phyloP scores from a whole-genome alignment of 2,329 filamentous ascomycete species.

The Nakataea oryzae region DNA sequence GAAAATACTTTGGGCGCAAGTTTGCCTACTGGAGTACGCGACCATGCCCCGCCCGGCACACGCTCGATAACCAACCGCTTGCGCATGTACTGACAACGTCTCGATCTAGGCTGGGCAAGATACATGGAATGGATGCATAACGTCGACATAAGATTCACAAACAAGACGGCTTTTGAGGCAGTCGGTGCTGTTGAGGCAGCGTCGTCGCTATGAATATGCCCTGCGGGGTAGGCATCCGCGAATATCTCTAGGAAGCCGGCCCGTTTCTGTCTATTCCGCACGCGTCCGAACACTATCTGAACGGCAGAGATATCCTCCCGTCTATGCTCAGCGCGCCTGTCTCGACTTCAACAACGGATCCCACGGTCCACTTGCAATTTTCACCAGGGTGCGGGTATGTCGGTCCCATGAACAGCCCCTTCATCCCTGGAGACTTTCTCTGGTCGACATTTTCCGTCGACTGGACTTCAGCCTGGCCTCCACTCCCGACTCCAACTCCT shows the following conservation, averaged over 20 bases:
- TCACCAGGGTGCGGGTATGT: too few relatives aligned
- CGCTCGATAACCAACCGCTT: not conserved
- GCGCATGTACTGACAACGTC: constrained; percentile 4
- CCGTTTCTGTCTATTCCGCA: not conserved
- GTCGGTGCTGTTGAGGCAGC: constrained; percentile 53
- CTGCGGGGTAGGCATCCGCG: not conserved
- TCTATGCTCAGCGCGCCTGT: not conserved
- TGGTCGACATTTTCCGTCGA: too few relatives aligned
- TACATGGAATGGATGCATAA: constrained; percentile 92
- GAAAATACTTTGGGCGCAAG: constrained; percentile 89
- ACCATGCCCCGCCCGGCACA: not conserved
- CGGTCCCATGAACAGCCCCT: too few relatives aligned
- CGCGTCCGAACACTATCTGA: too few relatives aligned
- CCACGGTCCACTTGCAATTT: too few relatives aligned
- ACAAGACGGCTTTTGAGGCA: constrained; percentile 52
- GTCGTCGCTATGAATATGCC: constrained; percentile 33
- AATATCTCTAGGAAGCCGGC: not conserved
- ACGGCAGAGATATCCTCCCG: not conserved
- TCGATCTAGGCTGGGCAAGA: constrained; percentile 65
- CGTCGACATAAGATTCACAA: constrained; percentile 60
- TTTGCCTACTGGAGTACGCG: constrained; percentile 91
- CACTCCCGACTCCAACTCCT: too few relatives aligned
- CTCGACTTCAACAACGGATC: not conserved
- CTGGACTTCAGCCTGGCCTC: too few relatives aligned
- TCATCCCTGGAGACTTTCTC: too few relatives aligned